These are phyloP conservation scores for Neopestalotiopsis clavispora DNA, from an alignment of 2,329 filamentous ascomycete species.

Conservation along the genomic window DNA sequence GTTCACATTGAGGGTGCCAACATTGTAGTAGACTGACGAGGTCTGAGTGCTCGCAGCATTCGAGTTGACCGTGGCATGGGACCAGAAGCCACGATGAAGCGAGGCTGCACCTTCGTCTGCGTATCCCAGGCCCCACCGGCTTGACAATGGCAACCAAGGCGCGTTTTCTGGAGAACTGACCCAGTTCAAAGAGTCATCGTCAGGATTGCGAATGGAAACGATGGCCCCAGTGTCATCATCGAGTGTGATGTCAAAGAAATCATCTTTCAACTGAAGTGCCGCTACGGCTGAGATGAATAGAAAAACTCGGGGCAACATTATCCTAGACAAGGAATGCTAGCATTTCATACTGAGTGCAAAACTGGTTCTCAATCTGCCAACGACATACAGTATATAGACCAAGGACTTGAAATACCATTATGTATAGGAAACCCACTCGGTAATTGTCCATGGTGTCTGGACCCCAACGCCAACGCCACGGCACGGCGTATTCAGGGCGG, in stretches of 20 bases:
- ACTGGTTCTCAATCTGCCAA: too few relatives aligned
- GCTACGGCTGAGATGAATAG: not conserved
- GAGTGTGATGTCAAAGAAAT: not conserved
- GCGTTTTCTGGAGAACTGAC: not conserved
- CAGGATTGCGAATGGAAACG: not conserved
- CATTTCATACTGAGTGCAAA: too few relatives aligned
- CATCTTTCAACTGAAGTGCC: not conserved
- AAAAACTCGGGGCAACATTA: not conserved
- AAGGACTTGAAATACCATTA: too few relatives aligned
- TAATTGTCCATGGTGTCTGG: too few relatives aligned
- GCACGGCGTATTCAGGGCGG: too few relatives aligned
- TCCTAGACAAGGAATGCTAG: not conserved
- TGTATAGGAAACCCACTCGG: too few relatives aligned
- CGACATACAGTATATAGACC: too few relatives aligned
- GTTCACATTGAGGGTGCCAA: not conserved
- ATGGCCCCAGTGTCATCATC: not conserved
- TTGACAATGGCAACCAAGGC: not conserved
- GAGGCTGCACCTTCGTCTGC: not conserved
- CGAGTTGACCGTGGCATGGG: not conserved
- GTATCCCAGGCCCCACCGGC: not conserved
- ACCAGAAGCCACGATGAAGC: not conserved
- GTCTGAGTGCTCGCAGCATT: not conserved
- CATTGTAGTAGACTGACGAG: not conserved
- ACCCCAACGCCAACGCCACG: too few relatives aligned
- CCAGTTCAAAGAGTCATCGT: not conserved